Evolutionary conservation across 306 rosid species (phyloP).

Genomic region (Cucurbita pepo): DNA sequence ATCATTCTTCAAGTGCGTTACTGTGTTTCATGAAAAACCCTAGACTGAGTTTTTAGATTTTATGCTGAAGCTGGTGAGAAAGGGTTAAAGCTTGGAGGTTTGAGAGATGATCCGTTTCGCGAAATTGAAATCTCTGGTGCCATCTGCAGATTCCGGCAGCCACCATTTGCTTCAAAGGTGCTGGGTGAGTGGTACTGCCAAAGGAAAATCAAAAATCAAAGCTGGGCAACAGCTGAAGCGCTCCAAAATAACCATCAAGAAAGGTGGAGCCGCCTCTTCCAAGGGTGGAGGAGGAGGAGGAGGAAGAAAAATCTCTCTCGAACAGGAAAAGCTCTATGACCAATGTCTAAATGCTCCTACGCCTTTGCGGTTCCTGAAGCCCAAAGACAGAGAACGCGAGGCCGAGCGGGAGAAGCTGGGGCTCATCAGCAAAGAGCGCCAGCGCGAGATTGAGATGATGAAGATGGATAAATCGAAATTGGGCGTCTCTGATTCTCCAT

Average conservation of each 20-base stretch:
- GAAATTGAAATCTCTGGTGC: slow-evolving; percentile 11
- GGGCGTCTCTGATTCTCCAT: slow-evolving; percentile 40
- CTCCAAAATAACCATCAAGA: slow-evolving; percentile 22
- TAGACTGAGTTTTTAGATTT: not conserved
- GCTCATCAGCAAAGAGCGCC: slow-evolving; percentile 64
- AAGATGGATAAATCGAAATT: slow-evolving; percentile 22
- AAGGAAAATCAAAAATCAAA: slow-evolving; percentile 32
- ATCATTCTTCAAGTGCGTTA: too few species aligned
- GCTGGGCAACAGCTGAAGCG: slow-evolving; percentile 22
- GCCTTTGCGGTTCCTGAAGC: slow-evolving; percentile 36
- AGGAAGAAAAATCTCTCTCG: slow-evolving; percentile 30
- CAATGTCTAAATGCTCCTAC: slow-evolving; percentile 62
- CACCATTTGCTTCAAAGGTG: slow-evolving; percentile 29
- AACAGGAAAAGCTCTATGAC: slow-evolving; percentile 42
- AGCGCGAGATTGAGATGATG: slow-evolving; percentile 55
- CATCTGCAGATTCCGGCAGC: slow-evolving; percentile 6
- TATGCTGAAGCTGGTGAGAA: not conserved
- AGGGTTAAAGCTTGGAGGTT: not conserved
- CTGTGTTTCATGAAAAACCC: not conserved
- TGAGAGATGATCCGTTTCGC: slow-evolving; percentile 18
- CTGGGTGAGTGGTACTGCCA: slow-evolving; percentile 37
- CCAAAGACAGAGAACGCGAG: slow-evolving; percentile 39
- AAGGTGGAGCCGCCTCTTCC: slow-evolving; percentile 14
- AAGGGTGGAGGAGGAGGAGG: slow-evolving; percentile 16
- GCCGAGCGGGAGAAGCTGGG: slow-evolving; percentile 62